Conservation (phyloP, 2,329 filamentous ascomycete genomes). For the Dactylellina drechsleri region DNA sequence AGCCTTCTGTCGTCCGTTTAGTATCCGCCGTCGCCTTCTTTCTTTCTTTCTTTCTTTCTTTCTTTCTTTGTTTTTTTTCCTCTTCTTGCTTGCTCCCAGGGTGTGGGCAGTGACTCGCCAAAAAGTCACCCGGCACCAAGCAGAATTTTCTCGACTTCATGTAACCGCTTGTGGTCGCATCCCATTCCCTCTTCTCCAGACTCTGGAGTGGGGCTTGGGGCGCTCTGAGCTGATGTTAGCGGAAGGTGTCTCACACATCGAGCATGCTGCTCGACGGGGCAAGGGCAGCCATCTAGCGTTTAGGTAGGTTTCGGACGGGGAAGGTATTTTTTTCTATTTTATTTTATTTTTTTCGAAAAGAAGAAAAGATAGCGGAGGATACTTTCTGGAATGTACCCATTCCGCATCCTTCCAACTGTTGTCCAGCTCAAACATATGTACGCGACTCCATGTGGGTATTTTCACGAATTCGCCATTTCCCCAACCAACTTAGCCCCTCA, state of each 20-base stretch:
- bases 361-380: slow-evolving; percentile 17
- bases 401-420: slow-evolving; percentile 35
- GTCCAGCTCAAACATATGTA: slow-evolving; percentile 9
- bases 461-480: background rate
- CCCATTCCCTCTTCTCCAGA: slow-evolving; percentile 13
- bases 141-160: slow-evolving; percentile 29
- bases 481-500: slow-evolving; percentile 19
- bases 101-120: slow-evolving; percentile 16
- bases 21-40: slow-evolving; percentile 35
- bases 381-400: slow-evolving; percentile 23
- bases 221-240: slow-evolving; percentile 40
- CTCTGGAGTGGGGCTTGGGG: slow-evolving; percentile 42
- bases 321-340: background rate
- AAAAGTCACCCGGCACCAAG: slow-evolving; percentile 28
- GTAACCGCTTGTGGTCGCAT: slow-evolving; percentile 50
- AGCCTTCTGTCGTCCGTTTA: slow-evolving; percentile 18
- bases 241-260: slow-evolving; percentile 43
- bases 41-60: background rate
- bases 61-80: too few species aligned
- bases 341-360: background rate
- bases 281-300: slow-evolving; percentile 15
- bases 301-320: slow-evolving; percentile 4
- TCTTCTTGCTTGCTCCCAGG: slow-evolving; percentile 14
- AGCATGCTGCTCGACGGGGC: slow-evolving; percentile 8
- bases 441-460: background rate